Base-by-base conservation (phyloP, 73 alveolate genomes). In the Paramecium sonneborni region DNA sequence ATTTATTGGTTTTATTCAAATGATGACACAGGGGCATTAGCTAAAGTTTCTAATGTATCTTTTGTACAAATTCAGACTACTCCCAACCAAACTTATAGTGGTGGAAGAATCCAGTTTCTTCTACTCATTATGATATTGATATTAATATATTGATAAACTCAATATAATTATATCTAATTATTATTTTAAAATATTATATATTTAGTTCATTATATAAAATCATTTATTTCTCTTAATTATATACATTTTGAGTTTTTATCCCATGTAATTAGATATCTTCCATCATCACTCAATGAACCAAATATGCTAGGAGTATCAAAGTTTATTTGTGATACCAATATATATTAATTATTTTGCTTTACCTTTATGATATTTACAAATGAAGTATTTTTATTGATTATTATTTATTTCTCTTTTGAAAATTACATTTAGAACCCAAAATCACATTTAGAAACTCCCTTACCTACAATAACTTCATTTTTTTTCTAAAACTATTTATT, bases 21-120 rank as follows among this genome's bases (percentile, higher is more conserved):
- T 41, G 90, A 79, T 79, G 90, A 79, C 24, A 62, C 90, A 14
- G 90, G 90, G 11, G 35, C 76, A 38, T 44, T 79, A 12, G 30
- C 44, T 23, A 20, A 24, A 46, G 74, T 79, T 23, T 79, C 90
- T 23, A 44, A 79, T 39, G 74, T 79, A 23, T 39, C 69, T 44
- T 20, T 23, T 1, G 32, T 41, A n/a, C 34, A 79, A 34, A 79
- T 79, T 21, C 52, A 79, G 44, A 79, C 90, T 11, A 41, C 48
- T 34, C 76, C 74, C 9, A 23, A 20, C 24, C 11, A 41, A 26
- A 79, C 90, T 9, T 79, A 79, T 79, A 79, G 86, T 72, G 34
- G 68, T 52, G 68, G 68, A 52, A 52, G 68, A 52, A 52, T 9
- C 12, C 68, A 52, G 15, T 52, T 18, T 52, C 68, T 52, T 52